phyloP scores from a whole-genome alignment of 2,329 filamentous ascomycete species.

The Atkinsonella hypoxylon region DNA sequence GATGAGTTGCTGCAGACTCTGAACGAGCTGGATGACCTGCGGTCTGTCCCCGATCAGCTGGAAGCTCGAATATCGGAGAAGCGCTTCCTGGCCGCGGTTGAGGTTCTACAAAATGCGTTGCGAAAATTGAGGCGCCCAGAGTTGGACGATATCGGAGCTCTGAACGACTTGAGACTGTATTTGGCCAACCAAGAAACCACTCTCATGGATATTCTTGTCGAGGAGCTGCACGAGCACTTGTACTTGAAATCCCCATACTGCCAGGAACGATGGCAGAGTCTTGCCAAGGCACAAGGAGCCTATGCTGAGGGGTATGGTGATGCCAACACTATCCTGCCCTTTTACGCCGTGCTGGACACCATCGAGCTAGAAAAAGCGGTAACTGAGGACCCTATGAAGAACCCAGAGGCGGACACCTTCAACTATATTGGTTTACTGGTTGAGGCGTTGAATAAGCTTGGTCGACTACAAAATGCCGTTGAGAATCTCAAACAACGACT shows the following conservation, averaged over 20 bases:
- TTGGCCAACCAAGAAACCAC: conserved; percentile 86
- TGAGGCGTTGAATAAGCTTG: conserved; percentile 82
- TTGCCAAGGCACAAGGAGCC: conserved; percentile 54
- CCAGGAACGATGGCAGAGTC: conserved; percentile 84
- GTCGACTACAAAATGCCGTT: conserved; percentile 71
- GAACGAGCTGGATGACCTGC: conserved; percentile 74
- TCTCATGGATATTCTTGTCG: conserved; percentile 88
- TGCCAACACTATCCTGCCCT: conserved; percentile 35
- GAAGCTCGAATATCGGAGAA: conserved; percentile 96
- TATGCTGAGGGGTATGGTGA: conserved; percentile 37
- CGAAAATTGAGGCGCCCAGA: conserved; percentile 76
- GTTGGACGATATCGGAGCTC: conserved; percentile 79
- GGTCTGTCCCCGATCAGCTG: conserved; percentile 79
- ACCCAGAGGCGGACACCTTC: conserved; percentile 91
- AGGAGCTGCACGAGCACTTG: conserved; percentile 92
- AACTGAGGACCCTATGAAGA: conserved; percentile 80
- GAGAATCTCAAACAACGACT: conserved; percentile 86
- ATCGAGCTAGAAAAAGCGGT: conserved; percentile 51
- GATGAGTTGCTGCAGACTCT: conserved; percentile 80
- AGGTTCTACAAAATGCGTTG: conserved; percentile 78
- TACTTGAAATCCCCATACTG: conserved; percentile 98
- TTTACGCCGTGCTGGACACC: conserved; percentile 46
- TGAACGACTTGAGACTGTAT: conserved; percentile 77
- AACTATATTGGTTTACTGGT: conserved; percentile 81
- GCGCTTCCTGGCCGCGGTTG: conserved; percentile 82